Conservation (phyloP, 2,329 filamentous ascomycete genomes). For the Epicoccum nigrum region DNA sequence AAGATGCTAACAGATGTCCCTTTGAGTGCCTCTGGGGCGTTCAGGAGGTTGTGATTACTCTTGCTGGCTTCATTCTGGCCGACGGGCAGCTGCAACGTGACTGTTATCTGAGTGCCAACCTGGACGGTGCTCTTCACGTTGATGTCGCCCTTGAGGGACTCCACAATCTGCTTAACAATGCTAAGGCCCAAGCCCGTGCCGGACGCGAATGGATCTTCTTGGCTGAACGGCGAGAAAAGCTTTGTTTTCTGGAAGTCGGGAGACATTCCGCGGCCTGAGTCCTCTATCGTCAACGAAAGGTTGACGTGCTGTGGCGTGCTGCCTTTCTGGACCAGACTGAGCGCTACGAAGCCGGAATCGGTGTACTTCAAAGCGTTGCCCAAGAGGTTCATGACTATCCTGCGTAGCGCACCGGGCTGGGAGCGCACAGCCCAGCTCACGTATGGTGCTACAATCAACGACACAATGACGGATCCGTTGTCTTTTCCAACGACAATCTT, state of each 20-base stretch:
- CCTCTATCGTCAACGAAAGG: slow-evolving; percentile 44
- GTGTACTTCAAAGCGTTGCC: slow-evolving; percentile 48
- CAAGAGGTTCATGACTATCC: slow-evolving; percentile 46
- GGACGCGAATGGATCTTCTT: slow-evolving; percentile 43
- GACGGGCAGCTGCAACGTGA: slow-evolving; percentile 31
- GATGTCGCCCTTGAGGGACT: slow-evolving; percentile 41
- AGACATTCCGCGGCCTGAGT: slow-evolving; percentile 47
- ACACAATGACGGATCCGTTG: slow-evolving; percentile 34
- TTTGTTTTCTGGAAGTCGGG: slow-evolving; percentile 39
- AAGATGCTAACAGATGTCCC: slow-evolving; percentile 29
- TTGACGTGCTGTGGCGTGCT: slow-evolving; percentile 24
- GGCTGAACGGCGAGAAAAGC: slow-evolving; percentile 44
- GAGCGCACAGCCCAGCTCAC: slow-evolving; percentile 39
- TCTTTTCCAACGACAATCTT: slow-evolving; percentile 25
- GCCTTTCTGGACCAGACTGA: slow-evolving; percentile 30
- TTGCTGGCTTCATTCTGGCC: slow-evolving; percentile 20
- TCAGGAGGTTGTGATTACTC: slow-evolving; percentile 19
- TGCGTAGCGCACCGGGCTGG: slow-evolving; percentile 39
- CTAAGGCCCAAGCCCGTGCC: slow-evolving; percentile 45
- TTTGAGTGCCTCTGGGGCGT: slow-evolving; percentile 26
- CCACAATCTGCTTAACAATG: slow-evolving; percentile 46
- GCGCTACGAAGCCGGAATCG: slow-evolving; percentile 37
- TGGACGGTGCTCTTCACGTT: slow-evolving; percentile 36
- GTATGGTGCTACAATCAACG: slow-evolving; percentile 38
- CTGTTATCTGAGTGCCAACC: slow-evolving; percentile 36